These are phyloP conservation scores for Salvia splendens DNA, from an alignment of 257 asterid genomes.

Conservation along the genomic window DNA sequence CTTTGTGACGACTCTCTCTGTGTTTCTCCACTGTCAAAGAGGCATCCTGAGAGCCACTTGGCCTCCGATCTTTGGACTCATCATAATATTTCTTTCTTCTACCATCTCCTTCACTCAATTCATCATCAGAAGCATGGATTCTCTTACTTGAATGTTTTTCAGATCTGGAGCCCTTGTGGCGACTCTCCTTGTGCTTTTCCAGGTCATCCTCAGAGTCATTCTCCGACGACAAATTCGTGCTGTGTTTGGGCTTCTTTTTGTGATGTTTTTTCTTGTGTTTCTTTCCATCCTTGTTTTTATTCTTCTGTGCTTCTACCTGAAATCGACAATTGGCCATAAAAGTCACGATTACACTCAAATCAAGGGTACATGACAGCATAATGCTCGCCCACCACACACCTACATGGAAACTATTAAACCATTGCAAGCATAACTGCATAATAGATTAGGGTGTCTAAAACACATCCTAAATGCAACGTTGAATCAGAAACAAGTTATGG, in stretches of 20 bases:
- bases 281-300: slow-evolving; percentile 47
- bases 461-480: not conserved
- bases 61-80: slow-evolving; percentile 38
- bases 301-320: slow-evolving; percentile 70
- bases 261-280: slow-evolving; percentile 51
- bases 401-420: not conserved
- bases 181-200: slow-evolving; percentile 41
- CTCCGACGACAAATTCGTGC: slow-evolving; percentile 46
- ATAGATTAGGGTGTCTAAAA: not conserved
- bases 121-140: slow-evolving; percentile 42
- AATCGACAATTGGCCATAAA: slow-evolving; percentile 28
- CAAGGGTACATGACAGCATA: not conserved
- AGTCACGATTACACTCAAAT: slow-evolving; percentile 17
- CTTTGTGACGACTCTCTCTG: slow-evolving; percentile 39
- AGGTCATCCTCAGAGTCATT: slow-evolving; percentile 42
- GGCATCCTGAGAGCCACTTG: slow-evolving; percentile 37
- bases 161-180: slow-evolving; percentile 37
- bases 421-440: not conserved
- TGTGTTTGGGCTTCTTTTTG: slow-evolving; percentile 51
- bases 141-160: slow-evolving; percentile 33
- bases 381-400: not conserved
- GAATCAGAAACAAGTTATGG: not conserved
- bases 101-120: slow-evolving; percentile 36
- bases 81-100: slow-evolving; percentile 40
- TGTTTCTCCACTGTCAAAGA: slow-evolving; percentile 36